Base-by-base conservation (phyloP, 805 yeast genomes). In the Ogataea degrootiae region DNA sequence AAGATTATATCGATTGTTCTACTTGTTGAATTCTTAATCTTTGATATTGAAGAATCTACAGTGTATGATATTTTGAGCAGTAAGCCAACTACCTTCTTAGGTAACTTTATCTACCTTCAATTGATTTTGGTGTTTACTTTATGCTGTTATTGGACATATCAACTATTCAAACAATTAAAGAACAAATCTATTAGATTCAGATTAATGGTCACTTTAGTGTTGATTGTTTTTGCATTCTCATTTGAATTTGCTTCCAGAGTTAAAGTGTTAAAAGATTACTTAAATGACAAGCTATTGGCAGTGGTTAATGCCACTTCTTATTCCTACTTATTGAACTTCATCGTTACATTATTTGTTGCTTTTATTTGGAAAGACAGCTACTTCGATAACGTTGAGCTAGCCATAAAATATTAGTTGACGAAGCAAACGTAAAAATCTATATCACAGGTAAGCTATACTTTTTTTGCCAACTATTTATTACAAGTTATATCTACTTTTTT, bases 41-140 rank as follows among this genome's bases (percentile, higher is more conserved):
- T 57, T 40, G 69, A 62, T 46, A 31, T 66, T 19, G 66, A 65
- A 35, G 59, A 57, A 26, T 56, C 66, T 11, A 46, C 58, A 4
- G 45, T 63, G 29, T 66, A 55, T 46, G 60, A 67, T 1, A 33
- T 68, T 19, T 51, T 66, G 33, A 58, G 64, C 34, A 57, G 54
- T 16, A 45, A 50, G 8, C 46, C 50, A 6, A 29, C 33, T 14
- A 55, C 59, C 35, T 48, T 58, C 17, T 41, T 61, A 23, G 55
- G 60, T 8, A 41, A 45, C 22, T 4, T 58, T 11, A 58, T 67
- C 36, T 60, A 56, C 44, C 41, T 57, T 34, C 59, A 66, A 55
- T 44, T 61, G 37, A 37, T 60, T 14, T 37, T 49, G 2, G 42
- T 55, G 0, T 57, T 53, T 23, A 11, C 54, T 1, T n/a, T 55